Conservation (phyloP, 805 yeast species). For the Lipomyces sp. region DNA sequence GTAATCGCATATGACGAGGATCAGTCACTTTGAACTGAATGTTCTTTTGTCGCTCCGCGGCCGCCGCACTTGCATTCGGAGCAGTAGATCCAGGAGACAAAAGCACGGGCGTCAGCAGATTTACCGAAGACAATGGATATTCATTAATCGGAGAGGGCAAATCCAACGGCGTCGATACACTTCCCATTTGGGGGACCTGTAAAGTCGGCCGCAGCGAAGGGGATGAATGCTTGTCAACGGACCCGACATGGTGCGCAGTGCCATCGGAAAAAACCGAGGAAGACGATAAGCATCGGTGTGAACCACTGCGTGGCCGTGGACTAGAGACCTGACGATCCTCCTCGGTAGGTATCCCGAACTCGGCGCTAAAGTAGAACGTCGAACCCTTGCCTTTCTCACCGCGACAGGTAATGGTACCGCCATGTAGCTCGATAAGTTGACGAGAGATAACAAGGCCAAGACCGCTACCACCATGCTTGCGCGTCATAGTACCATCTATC, state of each 20-base stretch:
- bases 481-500: conserved; percentile 39
- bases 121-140: conserved; percentile 1
- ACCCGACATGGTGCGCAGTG: background rate
- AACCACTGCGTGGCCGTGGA: conserved; percentile 17
- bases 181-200: background rate
- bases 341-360: conserved; percentile 41
- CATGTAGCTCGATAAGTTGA: conserved; percentile 46
- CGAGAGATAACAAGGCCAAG: conserved; percentile 46
- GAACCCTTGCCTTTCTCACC: conserved; percentile 44
- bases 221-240: conserved; percentile 20
- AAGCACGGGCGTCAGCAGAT: background rate
- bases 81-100: conserved; percentile 5
- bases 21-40: conserved; percentile 17
- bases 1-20: conserved; percentile 26
- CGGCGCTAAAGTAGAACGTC: conserved; percentile 42
- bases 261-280: conserved; percentile 11
- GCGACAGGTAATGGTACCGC: conserved; percentile 42
- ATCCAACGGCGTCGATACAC: conserved; percentile 9
- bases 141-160: conserved; percentile 23
- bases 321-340: conserved; percentile 33
- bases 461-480: conserved; percentile 45
- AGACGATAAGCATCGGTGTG: conserved; percentile 9
- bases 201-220: conserved; percentile 21
- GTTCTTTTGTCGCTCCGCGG: conserved; percentile 18
- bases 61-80: background rate